phyloP scores from a whole-genome alignment of 1,284 basidiomycete species.

The Marasmius fiardii region DNA sequence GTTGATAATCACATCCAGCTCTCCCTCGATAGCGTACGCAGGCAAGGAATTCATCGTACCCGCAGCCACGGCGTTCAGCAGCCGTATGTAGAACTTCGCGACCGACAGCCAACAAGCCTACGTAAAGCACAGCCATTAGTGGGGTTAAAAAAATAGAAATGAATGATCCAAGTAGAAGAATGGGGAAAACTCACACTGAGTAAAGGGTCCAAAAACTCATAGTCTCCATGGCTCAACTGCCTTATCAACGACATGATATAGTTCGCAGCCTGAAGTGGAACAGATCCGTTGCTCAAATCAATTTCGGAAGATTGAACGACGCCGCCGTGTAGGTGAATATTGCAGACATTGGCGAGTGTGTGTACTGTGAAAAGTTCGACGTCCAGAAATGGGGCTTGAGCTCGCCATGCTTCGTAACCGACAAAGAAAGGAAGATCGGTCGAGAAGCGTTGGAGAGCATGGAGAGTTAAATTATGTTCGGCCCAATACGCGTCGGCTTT shows the following conservation, averaged over 20 bases:
- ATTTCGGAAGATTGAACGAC: slow-evolving; percentile 26
- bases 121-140: not conserved
- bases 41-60: slow-evolving; percentile 17
- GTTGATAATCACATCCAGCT: slow-evolving; percentile 27
- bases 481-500: slow-evolving; percentile 29
- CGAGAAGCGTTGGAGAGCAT: slow-evolving; percentile 40
- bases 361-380: slow-evolving; percentile 47
- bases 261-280: slow-evolving; percentile 38
- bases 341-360: slow-evolving; percentile 46
- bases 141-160: not conserved
- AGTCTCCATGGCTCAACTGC: slow-evolving; percentile 45
- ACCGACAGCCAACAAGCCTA: slow-evolving; percentile 39
- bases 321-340: slow-evolving; percentile 45
- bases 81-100: slow-evolving; percentile 35
- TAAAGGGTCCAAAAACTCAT: slow-evolving; percentile 48
- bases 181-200: slow-evolving; percentile 36
- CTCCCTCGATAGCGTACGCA: slow-evolving; percentile 25
- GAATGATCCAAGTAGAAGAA: slow-evolving; percentile 12
- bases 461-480: slow-evolving; percentile 37
- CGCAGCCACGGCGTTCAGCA: slow-evolving; percentile 16
- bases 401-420: slow-evolving; percentile 28
- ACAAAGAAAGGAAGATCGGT: slow-evolving; percentile 37
- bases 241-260: slow-evolving; percentile 42
- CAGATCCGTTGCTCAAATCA: slow-evolving; percentile 19
- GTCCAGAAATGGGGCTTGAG: slow-evolving; percentile 31